phyloP scores from a whole-genome alignment of 208 protist genomes.

The Leptomonas pyrrhocoris region DNA sequence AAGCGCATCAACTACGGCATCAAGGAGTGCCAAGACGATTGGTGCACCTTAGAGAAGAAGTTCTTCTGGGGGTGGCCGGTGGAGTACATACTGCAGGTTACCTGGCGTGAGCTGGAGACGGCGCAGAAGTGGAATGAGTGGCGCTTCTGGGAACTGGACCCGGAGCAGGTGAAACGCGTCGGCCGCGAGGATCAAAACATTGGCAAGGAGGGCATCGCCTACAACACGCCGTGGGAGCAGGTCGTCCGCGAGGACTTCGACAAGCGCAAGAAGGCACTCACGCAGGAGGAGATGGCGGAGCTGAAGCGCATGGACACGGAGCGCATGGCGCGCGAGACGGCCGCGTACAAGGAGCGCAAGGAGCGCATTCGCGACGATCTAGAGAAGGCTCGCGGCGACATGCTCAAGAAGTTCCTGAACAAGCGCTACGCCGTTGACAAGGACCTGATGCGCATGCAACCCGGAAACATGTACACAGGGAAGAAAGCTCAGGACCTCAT shows the following conservation, averaged over 20 bases:
- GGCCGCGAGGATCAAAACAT: constrained; percentile 89
- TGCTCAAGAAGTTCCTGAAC: constrained; percentile 94
- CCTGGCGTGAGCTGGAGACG: constrained; percentile 91
- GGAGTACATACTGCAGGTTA: constrained; percentile 92
- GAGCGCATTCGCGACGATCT: constrained; percentile 89
- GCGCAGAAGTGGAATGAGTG: constrained; percentile 94
- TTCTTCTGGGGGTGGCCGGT: constrained; percentile 93
- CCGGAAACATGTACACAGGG: constrained; percentile 76
- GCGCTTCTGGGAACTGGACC: constrained; percentile 92
- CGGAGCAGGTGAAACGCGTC: constrained; percentile 92
- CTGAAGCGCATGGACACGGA: constrained; percentile 94
- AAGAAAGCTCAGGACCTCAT: constrained; percentile 91
- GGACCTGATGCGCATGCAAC: constrained; percentile 93
- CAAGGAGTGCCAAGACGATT: constrained; percentile 91
- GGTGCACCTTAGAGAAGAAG: constrained; percentile 90
- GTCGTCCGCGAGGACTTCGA: constrained; percentile 92
- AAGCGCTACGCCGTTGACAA: constrained; percentile 93
- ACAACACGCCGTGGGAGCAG: constrained; percentile 90
- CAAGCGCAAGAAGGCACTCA: constrained; percentile 92
- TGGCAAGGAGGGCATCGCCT: constrained; percentile 83
- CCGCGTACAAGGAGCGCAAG: constrained; percentile 91
- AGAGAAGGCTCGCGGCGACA: constrained; percentile 88
- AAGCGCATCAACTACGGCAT: constrained; percentile 90
- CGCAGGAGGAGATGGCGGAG: constrained; percentile 93
- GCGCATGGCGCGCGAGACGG: constrained; percentile 89